Base-by-base conservation (phyloP, 2,329 filamentous ascomycete species). In the Neopestalotiopsis sp. region DNA sequence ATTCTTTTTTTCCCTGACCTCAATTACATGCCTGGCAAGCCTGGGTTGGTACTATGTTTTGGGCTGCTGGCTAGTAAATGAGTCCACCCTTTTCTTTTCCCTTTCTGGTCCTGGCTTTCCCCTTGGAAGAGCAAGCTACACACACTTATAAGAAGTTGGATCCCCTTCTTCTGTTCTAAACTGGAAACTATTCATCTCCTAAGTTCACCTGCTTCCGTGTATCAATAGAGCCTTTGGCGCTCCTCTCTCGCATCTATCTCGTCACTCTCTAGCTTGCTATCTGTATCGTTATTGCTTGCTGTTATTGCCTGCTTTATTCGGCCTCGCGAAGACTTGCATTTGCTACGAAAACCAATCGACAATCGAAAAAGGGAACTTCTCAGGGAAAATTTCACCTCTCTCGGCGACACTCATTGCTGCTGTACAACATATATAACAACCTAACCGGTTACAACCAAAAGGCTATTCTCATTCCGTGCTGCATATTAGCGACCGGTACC, bases 21-120 rank as follows among this genome's bases (percentile, higher is more conserved):
- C 66, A 70, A 66, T 70, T 70, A 63, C 69, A 70, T 68, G 69
- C 69, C 58, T 57, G 69, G 24, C 24, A 28, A 28, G 24, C 24
- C 24, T 28, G 24, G 24, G 24, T 28, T 28, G 24, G 24, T 20
- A 65, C 56, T 42, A 61, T 68, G 66, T 28, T 28, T 28, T 28
- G 24, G 24, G 67, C 59, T 68, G 56, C 66, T 70, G 69, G 66
- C n/a, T n/a, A 28, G 24, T 66, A 70, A 70, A 68, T 70, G 65
- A 67, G 67, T 66, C 45, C 62, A 34, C 65, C 61, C 53, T 67
- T 67, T 65, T 64, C 17, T 67, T 67, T 38, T 38, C 34, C 34
- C 34, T 38, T 38, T 38, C 34, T 7, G 34, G 34, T 38, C 34
- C 6, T 7, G 30, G 56, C 32, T 65, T 63, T 64, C 59, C 62